These are phyloP conservation scores for Cyberlindnera euphorbiae DNA, from an alignment of 805 yeast genomes.

Conservation along the genomic window DNA sequence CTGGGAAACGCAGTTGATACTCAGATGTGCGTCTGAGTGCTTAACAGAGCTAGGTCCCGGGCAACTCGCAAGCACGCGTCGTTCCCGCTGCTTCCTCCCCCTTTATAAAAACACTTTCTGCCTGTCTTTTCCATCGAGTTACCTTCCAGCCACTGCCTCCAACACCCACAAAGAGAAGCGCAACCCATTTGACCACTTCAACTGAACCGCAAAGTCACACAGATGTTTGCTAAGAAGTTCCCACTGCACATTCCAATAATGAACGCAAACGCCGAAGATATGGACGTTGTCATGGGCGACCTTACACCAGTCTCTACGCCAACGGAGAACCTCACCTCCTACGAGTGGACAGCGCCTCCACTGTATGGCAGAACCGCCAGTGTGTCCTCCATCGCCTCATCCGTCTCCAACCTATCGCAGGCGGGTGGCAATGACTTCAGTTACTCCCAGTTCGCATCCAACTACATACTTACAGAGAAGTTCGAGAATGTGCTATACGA, in stretches of 20 bases:
- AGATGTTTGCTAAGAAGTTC: constrained; percentile 18
- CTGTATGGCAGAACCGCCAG: constrained; percentile 24
- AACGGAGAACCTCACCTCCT: constrained; percentile 16
- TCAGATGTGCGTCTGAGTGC: no score
- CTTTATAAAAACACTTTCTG: no score
- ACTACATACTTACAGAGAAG: constrained; percentile 27
- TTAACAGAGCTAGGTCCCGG: no score
- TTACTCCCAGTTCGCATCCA: constrained; percentile 23
- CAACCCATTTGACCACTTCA: no score
- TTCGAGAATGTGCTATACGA: constrained; percentile 44
- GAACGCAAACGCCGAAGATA: constrained; percentile 4
- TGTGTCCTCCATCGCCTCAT: constrained; percentile 23
- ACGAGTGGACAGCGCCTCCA: constrained; percentile 20
- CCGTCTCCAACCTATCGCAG: constrained; percentile 22
- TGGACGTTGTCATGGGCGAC: constrained; percentile 18
- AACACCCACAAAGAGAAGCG: no score
- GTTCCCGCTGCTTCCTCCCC: no score
- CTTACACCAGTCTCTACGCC: constrained; percentile 24
- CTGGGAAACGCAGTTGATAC: no score
- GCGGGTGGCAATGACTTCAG: constrained; percentile 21
- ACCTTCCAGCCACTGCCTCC: no score
- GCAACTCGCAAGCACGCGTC: no score
- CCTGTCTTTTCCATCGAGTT: no score
- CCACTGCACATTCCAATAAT: constrained; percentile 12
- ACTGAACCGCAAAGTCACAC: no score